Base-by-base conservation (phyloP, 129 eudicot species). In the Centaurea solstitialis region DNA sequence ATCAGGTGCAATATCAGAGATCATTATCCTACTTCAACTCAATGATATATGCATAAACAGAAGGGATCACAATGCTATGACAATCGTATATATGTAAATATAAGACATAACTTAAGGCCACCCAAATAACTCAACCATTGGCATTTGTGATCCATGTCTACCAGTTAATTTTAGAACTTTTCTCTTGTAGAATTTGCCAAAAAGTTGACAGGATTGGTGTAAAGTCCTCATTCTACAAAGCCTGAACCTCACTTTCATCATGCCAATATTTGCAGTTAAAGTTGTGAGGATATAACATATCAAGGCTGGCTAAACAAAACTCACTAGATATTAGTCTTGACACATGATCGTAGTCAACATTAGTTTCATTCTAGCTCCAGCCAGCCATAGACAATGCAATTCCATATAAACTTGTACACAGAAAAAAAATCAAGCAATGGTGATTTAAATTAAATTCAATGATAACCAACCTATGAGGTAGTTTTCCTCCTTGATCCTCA, bases 401-500 rank as follows among this genome's bases (percentile, higher is more conserved):
- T 30, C 10, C 10, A 13, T 4, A 23, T 3, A 70, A 6, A 28
- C 37, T 33, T 33, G 11, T 53, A 30, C 45, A 41, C 21, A 6
- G 10, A 7, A 64, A 7, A 33, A 26, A 22, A 66, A 81, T 28
- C 11, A 62, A 62, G 64, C 2, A 53, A 7, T 17, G 17, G 35
- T 9, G 57, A 11, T 22, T 74, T 30, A 17, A 13, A 7, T 17
- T 6, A 70, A 6, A 28, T 62, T 71, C 23, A 61, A 70, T 7
- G 23, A 20, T 71, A 18, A 80, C 85, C 24, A 75, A 91, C 94
- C 97, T 90, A 20, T 57, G 37, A 53, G 81, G 57, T 50, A 8
- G 45, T 85, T 69, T 83, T 80, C 82, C 88, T 59, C 85, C 79
- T 81, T 84, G 91, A 76, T 86, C 81, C 13, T 88, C 87, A 74